Base-by-base conservation (phyloP, 2,329 filamentous ascomycete genomes). In the Parastagonospora nodorum region DNA sequence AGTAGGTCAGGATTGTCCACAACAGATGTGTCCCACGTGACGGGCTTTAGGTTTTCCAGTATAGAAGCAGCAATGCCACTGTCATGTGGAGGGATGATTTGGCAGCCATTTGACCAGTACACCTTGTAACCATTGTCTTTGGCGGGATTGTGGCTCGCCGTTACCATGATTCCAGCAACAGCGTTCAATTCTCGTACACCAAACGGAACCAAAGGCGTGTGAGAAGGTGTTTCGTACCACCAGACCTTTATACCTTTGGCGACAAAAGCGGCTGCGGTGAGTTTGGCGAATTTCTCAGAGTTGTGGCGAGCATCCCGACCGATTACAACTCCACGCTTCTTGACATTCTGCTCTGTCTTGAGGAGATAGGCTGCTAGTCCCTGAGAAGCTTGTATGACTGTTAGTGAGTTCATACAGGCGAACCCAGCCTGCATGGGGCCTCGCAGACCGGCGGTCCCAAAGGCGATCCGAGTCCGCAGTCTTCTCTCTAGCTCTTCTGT, bases 51-150 rank as follows among this genome's bases (percentile, higher is more conserved):
- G 50, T 86, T 85, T 31, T 78, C 65, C 32, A 78, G 70, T 42
- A 88, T 88, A 2, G 80, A 78, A 31, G 73, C 72, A 4, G 83
- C 80, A 48, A 88, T 88, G 28, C 82, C 80, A 15, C 64, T 73
- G 57, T 87, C 85, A 54, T 83, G 80, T 3, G 85, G 85, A 8
- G 83, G 79, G 45, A 87, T 85, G 57, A 88, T 87, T 65, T 88
- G 85, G 61, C 83, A 85, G 2, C 84, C 85, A 62, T 86, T 87
- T 12, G 75, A 76, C 75, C 82, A 86, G 72, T 87, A 88, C 8
- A 88, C 85, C 72, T 88, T 88, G 72, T 87, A 87, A 15, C 85
- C 85, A 63, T 87, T 87, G 64, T 87, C 84, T 58, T 81, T 75
- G 39, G 83, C 80, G 11, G 84, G 84, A 58, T 88, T 87, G 68